These are phyloP conservation scores for Oxyria digyna DNA, from an alignment of 148 eudicot genomes.

Conservation along the genomic window DNA sequence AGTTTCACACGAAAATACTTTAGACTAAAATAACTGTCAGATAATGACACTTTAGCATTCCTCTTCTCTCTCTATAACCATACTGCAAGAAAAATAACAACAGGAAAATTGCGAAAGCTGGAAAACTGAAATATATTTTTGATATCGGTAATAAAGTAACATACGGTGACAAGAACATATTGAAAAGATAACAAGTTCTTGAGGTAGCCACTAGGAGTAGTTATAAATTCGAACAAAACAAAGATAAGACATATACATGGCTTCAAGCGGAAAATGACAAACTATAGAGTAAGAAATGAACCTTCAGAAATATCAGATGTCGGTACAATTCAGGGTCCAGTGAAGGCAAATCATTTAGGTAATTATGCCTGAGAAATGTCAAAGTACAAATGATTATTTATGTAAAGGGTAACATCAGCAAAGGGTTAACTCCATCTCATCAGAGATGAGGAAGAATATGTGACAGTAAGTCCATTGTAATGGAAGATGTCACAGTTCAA, in stretches of 20 bases:
- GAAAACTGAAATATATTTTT: background rate
- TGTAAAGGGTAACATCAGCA: background rate
- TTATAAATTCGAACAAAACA: background rate
- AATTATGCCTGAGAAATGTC: constrained; percentile 52
- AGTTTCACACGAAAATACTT: background rate
- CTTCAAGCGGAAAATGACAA: background rate
- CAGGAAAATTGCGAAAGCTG: background rate
- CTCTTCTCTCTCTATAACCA: too few species aligned
- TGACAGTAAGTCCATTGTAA: background rate
- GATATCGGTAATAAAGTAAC: background rate
- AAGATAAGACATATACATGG: background rate
- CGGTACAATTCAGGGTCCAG: constrained; percentile 95
- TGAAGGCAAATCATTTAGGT: constrained; percentile 88
- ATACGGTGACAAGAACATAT: background rate
- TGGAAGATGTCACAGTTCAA: background rate
- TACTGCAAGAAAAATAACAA: background rate
- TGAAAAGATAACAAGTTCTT: background rate
- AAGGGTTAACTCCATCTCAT: background rate
- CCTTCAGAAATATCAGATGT: constrained; percentile 91
- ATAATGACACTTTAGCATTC: too few species aligned
- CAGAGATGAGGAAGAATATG: background rate
- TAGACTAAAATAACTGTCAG: background rate
- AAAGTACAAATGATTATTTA: background rate
- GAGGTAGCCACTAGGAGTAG: background rate
- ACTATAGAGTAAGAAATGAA: constrained; percentile 12